phyloP scores from a whole-genome alignment of 2,329 filamentous ascomycete species.

The Diaporthe vaccinii region DNA sequence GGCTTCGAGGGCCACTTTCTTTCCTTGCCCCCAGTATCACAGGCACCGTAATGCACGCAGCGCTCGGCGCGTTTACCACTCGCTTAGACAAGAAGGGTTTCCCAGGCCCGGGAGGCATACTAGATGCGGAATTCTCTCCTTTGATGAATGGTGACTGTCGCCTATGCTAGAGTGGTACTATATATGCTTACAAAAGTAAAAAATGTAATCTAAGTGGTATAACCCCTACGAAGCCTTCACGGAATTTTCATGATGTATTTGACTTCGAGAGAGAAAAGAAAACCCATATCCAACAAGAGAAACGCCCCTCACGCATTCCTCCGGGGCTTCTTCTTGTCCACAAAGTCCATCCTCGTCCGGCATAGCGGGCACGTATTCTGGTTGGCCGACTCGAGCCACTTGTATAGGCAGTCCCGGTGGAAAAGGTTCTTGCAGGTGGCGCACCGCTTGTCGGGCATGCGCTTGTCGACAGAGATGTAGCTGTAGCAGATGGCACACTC shows the following conservation, averaged over 20 bases:
- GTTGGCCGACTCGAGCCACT: slow-evolving; percentile 97
- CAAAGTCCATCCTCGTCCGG: slow-evolving; percentile 84
- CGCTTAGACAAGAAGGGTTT: not conserved
- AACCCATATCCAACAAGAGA: not conserved
- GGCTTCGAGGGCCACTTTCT: not conserved
- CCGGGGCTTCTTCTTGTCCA: slow-evolving; percentile 43
- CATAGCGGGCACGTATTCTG: slow-evolving; percentile 94
- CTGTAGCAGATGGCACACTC: slow-evolving; percentile 99
- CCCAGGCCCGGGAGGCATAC: too few species aligned
- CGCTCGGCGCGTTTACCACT: not conserved
- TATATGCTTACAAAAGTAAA: slow-evolving; percentile 1
- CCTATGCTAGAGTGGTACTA: not conserved
- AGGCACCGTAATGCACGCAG: too few species aligned
- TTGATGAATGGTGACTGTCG: not conserved
- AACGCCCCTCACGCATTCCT: slow-evolving; percentile 1
- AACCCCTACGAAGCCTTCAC: not conserved
- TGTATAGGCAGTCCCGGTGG: slow-evolving; percentile 90
- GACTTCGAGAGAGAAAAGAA: not conserved
- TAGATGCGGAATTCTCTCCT: not conserved
- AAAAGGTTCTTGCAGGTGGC: slow-evolving; percentile 94
- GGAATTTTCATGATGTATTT: not conserved
- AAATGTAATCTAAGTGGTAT: not conserved
- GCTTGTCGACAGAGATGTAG: slow-evolving; percentile 89
- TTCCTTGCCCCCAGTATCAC: not conserved
- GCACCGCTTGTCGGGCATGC: slow-evolving; percentile 92